Percentiles rank a stretch among this genome's conserved stretches.
phyloP scores from a whole-genome alignment of 305 asterid species.

The Rubia tinctorum region DNA sequence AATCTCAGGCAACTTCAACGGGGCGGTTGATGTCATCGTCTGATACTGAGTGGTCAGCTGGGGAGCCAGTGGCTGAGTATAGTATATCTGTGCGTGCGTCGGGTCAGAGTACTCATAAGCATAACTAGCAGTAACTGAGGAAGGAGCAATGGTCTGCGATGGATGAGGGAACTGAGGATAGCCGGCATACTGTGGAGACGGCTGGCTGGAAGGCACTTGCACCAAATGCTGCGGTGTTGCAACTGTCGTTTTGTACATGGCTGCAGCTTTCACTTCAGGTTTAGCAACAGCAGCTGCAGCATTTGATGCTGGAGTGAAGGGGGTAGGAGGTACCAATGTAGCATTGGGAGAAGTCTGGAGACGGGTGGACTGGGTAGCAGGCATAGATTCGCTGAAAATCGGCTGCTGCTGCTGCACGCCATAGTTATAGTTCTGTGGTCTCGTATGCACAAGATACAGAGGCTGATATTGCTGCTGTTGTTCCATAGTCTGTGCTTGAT shows the following conservation, averaged over 20 bases:
- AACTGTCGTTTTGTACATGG: constrained; percentile 27
- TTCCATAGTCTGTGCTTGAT: constrained; percentile 49
- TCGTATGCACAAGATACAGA: constrained; percentile 57
- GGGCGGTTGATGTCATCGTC: constrained; percentile 54
- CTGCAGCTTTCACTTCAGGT: constrained; percentile 25
- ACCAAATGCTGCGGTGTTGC: constrained; percentile 38
- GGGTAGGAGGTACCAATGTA: constrained; percentile 18
- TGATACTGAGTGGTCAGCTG: constrained; percentile 47
- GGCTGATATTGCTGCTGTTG: constrained; percentile 51
- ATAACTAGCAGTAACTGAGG: constrained; percentile 28
- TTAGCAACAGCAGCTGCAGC: constrained; percentile 27
- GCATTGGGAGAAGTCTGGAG: constrained; percentile 27
- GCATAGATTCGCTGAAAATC: constrained; percentile 24
- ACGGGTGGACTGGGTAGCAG: constrained; percentile 29
- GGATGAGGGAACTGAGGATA: constrained; percentile 42
- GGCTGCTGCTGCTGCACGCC: constrained; percentile 40
- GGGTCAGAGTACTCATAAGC: constrained; percentile 50
- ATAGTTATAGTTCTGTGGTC: constrained; percentile 53
- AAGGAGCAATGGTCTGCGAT: constrained; percentile 42
- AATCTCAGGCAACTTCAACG: constrained; percentile 37
- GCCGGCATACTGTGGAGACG: constrained; percentile 45
- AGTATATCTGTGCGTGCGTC: constrained; percentile 47
- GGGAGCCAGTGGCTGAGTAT: constrained; percentile 37
- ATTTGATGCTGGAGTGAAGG: constrained; percentile 45
- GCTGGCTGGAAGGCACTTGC: constrained; percentile 44